Base-by-base conservation (phyloP, 2,329 filamentous ascomycete species). In the Aspergillus jensenii region DNA sequence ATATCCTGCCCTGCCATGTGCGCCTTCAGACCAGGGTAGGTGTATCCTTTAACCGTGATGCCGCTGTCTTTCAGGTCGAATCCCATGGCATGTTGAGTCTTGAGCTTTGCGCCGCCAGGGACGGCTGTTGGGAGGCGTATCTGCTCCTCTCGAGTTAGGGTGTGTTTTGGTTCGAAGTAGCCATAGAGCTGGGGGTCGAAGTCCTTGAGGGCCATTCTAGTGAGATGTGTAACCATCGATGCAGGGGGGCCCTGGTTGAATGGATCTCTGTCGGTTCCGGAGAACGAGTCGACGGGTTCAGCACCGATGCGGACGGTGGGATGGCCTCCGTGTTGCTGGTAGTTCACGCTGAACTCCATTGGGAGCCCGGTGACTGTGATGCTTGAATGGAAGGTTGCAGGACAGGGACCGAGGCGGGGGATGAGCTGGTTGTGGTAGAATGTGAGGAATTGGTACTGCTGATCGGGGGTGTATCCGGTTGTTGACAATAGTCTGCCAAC, bases 291-390 rank as follows among this genome's bases (percentile, higher is more conserved):
- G 19, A 23, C 23, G 12, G 47, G 47, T n/a, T 50, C 47, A 6
- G 21, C 14, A 0, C 33, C 49, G 11, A 58, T 46, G 14, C 55
- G 49, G 4, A 58, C 19, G 19, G 40, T 25, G 1, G 35, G 41
- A 9, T 58, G 40, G 4, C n/a, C 31, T 6, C 47, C 47, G 2
- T 44, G 39, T 14, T 53, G 17, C 12, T 58, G 55, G 15, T 41
- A 58, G 33, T 53, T 58, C n/a, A 58, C 21, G 17, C 55, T 58
- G 49, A 35, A 58, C 27, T 58, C 49, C 5, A 58, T 52, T 5
- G 49, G 43, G 3, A 53, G 33, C 0, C 55, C 55, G 23, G 43
- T 53, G 19, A 43, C 40, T 7, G 43, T 37, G 12, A 58, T 35
- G 9, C 35, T 48, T 7, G 33, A 47, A 8, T 31, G 33, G 21